A percentile compares a stretch with the other conserved stretches of the same genome.
Conservation (phyloP, 1,284 basidiomycete genomes). For the Athelia sp. region DNA sequence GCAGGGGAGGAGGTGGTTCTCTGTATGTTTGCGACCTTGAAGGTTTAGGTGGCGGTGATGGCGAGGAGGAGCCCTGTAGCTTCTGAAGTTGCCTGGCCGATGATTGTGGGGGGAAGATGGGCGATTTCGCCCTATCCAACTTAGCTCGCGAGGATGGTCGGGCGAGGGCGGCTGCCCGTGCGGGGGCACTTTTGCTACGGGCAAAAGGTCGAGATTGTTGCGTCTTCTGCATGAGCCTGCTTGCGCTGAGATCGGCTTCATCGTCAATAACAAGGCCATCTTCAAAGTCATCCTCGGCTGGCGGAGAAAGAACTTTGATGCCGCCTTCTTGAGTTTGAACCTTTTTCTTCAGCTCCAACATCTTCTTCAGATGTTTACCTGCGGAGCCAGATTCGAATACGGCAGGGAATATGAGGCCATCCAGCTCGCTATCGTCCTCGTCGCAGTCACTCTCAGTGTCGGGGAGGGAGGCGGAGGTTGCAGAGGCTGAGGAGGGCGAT, state of each 20-base stretch:
- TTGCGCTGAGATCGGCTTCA: conserved; percentile 74
- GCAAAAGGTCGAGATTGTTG: conserved; percentile 40
- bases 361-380: conserved; percentile 60
- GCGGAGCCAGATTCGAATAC: conserved; percentile 69
- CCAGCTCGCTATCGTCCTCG: conserved; percentile 65
- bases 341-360: conserved; percentile 74
- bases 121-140: conserved; percentile 64
- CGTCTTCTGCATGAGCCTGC: conserved; percentile 54
- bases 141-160: conserved; percentile 60
- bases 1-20: conserved; percentile 43
- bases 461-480: conserved; percentile 58
- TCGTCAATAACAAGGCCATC: conserved; percentile 76
- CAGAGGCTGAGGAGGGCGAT: conserved; percentile 67
- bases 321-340: conserved; percentile 40
- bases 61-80: conserved; percentile 60
- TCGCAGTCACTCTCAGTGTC: conserved; percentile 68
- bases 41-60: conserved; percentile 38
- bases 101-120: conserved; percentile 58
- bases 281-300: conserved; percentile 79
- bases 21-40: conserved; percentile 57
- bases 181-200: conserved; percentile 55
- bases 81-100: conserved; percentile 63
- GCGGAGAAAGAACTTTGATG: conserved; percentile 40
- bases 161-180: conserved; percentile 34
- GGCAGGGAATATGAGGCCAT: conserved; percentile 73